phyloP scores from a whole-genome alignment of 2,329 filamentous ascomycete genomes.

The Elsinoe fawcettii region DNA sequence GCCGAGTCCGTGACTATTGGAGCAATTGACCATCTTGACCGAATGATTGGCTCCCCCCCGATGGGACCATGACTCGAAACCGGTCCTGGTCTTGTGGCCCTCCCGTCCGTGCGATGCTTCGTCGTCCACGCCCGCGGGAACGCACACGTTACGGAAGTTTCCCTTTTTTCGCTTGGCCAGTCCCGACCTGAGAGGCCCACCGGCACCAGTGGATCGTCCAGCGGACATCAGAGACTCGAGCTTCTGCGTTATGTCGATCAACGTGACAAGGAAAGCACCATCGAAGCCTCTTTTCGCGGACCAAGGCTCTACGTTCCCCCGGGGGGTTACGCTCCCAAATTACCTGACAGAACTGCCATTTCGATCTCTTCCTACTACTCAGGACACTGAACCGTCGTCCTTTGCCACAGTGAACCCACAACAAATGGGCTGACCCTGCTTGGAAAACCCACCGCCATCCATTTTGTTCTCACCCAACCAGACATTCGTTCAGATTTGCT shows the following conservation, averaged over 20 bases:
- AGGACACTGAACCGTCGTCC: neutral
- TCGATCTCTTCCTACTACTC: conserved; percentile 2
- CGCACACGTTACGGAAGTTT: conserved; percentile 14
- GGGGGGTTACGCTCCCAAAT: neutral
- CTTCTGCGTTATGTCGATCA: conserved; percentile 17
- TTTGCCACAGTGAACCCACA: conserved; percentile 13
- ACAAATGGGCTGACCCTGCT: conserved; percentile 8
- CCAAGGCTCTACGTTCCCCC: conserved; percentile 1
- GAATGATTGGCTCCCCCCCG: conserved; percentile 8
- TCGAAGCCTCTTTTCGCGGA: conserved; percentile 11
- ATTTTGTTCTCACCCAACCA: neutral
- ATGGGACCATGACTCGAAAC: conserved; percentile 4
- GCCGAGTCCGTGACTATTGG: neutral
- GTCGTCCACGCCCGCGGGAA: conserved; percentile 8
- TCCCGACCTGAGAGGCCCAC: conserved; percentile 12
- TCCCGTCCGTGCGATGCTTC: conserved; percentile 8
- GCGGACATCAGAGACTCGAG: conserved; percentile 10
- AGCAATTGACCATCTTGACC: neutral
- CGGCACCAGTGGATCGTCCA: conserved; percentile 14
- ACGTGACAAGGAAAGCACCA: conserved; percentile 15
- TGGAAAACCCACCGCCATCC: neutral
- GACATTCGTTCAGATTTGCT: conserved; percentile 14
- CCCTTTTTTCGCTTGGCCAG: conserved; percentile 13
- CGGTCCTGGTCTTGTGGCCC: conserved; percentile 11
- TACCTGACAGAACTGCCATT: conserved; percentile 1